Base-by-base conservation (phyloP, 192 early-diverging fungal genomes). In the Mortierella claussenii region DNA sequence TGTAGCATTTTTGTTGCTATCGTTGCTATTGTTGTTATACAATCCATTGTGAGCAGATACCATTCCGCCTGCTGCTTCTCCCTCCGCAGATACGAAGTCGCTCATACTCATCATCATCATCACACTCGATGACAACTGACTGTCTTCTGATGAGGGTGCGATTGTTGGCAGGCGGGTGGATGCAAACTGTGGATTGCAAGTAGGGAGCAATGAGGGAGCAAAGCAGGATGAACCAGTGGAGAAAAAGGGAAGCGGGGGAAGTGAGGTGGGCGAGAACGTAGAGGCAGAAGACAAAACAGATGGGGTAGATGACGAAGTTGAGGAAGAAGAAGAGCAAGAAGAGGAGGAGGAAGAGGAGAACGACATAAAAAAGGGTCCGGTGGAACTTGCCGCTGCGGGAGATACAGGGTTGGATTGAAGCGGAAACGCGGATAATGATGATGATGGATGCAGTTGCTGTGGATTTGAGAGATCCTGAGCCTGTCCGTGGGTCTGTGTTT, bases 161-260 rank as follows among this genome's bases (percentile, higher is more conserved):
- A n/a, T n/a, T n/a, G n/a, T n/a, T n/a, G n/a, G n/a, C n/a, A n/a
- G n/a, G n/a, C n/a, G n/a, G n/a, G n/a, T n/a, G n/a, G n/a, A n/a
- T n/a, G n/a, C n/a, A n/a, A n/a, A n/a, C n/a, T n/a, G n/a, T n/a
- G n/a, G n/a, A n/a, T n/a, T n/a, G n/a, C n/a, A n/a, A n/a, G n/a
- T n/a, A n/a, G n/a, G n/a, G n/a, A 27, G 56, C 15, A 10, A 5
- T 58, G 21, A 24, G 17, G 15, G 42, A n/a, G 4, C 20, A 47
- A 47, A 48, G 33, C 28, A 47, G 27, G 6, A 28, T 20, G 57
- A 48, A 3, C 31, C n/a, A 18, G 44, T 33, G 5, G 30, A 1
- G 20, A 60, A 60, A 28, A 34, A 12, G 3, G 57, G 57, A 1
- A 60, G 57, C 2, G 57, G 57, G 10, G 57, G 57, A 17, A 60